These are phyloP conservation scores for Pezicula neosporulosa DNA, from an alignment of 2,329 filamentous ascomycete genomes.

Conservation along the genomic window DNA sequence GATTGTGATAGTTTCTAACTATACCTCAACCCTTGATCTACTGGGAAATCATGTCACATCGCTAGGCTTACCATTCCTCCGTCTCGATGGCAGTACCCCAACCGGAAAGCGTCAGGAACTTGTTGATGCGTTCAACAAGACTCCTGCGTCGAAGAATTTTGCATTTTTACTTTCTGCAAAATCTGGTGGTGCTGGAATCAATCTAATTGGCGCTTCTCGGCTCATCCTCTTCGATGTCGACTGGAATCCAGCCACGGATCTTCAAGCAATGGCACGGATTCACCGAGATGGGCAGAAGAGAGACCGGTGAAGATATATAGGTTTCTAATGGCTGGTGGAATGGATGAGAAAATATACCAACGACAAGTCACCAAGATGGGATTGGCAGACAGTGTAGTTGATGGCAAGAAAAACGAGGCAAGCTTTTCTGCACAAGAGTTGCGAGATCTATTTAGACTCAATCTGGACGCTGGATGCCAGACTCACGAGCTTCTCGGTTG, in stretches of 20 bases:
- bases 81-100: slow-evolving; percentile 66
- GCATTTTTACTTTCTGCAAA: slow-evolving; percentile 72
- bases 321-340: slow-evolving; percentile 61
- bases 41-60: slow-evolving; percentile 58
- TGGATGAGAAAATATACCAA: slow-evolving; percentile 76
- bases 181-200: slow-evolving; percentile 66
- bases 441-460: slow-evolving; percentile 62
- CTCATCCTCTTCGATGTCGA: slow-evolving; percentile 71
- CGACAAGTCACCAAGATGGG: slow-evolving; percentile 69
- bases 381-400: slow-evolving; percentile 68
- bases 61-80: slow-evolving; percentile 58
- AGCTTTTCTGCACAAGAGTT: slow-evolving; percentile 66
- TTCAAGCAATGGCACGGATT: slow-evolving; percentile 73
- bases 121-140: slow-evolving; percentile 67
- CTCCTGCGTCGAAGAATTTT: slow-evolving; percentile 51
- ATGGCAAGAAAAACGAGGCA: slow-evolving; percentile 56
- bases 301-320: slow-evolving; percentile 66
- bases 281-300: slow-evolving; percentile 70
- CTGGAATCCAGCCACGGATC: slow-evolving; percentile 72
- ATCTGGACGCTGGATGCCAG: slow-evolving; percentile 57
- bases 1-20: slow-evolving; percentile 73
- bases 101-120: slow-evolving; percentile 61
- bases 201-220: slow-evolving; percentile 67
- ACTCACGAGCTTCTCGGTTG: slow-evolving; percentile 67
- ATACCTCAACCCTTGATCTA: slow-evolving; percentile 68